Conservation (phyloP, 164 flowering plant genomes). For the Paratinospora sagittata region DNA sequence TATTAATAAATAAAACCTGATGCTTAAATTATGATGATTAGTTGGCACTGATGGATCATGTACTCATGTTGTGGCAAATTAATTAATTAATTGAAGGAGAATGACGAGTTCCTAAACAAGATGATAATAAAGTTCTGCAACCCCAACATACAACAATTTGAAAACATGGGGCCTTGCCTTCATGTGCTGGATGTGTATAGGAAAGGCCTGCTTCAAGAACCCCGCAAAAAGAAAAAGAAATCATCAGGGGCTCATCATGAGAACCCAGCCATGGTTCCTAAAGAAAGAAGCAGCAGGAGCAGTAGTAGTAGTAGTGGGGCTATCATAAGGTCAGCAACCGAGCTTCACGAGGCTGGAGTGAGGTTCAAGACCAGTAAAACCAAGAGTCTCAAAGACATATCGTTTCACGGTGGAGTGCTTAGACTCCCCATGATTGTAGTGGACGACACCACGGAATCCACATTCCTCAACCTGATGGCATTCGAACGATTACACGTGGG, state of each 20-base stretch:
- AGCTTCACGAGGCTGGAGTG: conserved; percentile 52
- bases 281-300: neutral
- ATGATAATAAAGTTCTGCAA: conserved; percentile 31
- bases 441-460: conserved; percentile 46
- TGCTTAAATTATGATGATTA: no score
- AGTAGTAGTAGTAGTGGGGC: conserved; percentile 18
- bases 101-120: conserved; percentile 22
- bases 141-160: neutral
- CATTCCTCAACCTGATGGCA: conserved; percentile 51
- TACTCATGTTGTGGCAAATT: no score
- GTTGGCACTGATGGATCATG: no score
- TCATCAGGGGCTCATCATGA: no score
- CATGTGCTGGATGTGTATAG: conserved; percentile 36
- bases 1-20: no score
- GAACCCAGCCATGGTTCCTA: no score
- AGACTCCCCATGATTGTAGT: conserved; percentile 33
- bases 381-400: conserved; percentile 34
- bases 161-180: conserved; percentile 27
- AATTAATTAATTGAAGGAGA: conserved; percentile 16
- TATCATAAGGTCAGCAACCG: conserved; percentile 22
- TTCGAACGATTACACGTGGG: conserved; percentile 50
- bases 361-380: conserved; percentile 36
- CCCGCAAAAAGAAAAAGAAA: neutral
- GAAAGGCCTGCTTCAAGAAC: conserved; percentile 28
- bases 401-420: conserved; percentile 39